Percentiles rank a stretch among this genome's conserved stretches.
These are phyloP conservation scores for Lachnellula cervina DNA, from an alignment of 2,329 filamentous ascomycete species.

Conservation along the genomic window DNA sequence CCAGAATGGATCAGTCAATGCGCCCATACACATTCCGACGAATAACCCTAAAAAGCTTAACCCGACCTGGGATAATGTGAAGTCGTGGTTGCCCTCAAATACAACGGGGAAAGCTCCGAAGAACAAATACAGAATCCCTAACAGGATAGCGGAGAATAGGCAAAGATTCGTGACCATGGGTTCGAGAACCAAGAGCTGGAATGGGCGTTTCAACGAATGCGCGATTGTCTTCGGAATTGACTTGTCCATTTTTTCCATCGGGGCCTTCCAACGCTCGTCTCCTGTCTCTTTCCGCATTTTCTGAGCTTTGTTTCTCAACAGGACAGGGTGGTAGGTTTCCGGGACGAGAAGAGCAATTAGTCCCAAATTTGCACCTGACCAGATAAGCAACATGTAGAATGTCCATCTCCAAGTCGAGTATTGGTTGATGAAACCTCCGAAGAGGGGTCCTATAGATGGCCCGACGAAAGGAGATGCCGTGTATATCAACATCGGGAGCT, in stretches of 20 bases:
- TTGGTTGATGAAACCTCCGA: slow-evolving; percentile 80
- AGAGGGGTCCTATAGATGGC: slow-evolving; percentile 52
- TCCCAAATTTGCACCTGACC: slow-evolving; percentile 61
- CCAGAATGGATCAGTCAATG: slow-evolving; percentile 63
- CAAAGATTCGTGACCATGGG: slow-evolving; percentile 83
- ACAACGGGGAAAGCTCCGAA: slow-evolving; percentile 84
- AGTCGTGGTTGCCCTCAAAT: slow-evolving; percentile 68
- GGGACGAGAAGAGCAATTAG: slow-evolving; percentile 70
- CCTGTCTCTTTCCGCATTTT: slow-evolving; percentile 68
- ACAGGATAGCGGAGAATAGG: slow-evolving; percentile 75
- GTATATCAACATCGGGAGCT: slow-evolving; percentile 79
- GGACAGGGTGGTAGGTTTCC: slow-evolving; percentile 78
- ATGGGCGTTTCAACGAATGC: slow-evolving; percentile 53
- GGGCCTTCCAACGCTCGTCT: slow-evolving; percentile 70
- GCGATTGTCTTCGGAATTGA: slow-evolving; percentile 60
- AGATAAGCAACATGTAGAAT: slow-evolving; percentile 81
- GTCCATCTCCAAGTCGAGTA: slow-evolving; percentile 73
- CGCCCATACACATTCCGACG: slow-evolving; percentile 61
- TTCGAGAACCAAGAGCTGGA: slow-evolving; percentile 74
- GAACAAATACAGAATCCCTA: slow-evolving; percentile 86
- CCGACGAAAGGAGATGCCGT: slow-evolving; percentile 61
- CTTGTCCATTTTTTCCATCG: slow-evolving; percentile 67
- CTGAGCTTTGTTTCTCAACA: slow-evolving; percentile 68
- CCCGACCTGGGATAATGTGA: slow-evolving; percentile 76
- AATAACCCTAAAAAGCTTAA: slow-evolving; percentile 70